Conservation (phyloP, 352 stramenopile species). For the Blastocystis sp. region DNA sequence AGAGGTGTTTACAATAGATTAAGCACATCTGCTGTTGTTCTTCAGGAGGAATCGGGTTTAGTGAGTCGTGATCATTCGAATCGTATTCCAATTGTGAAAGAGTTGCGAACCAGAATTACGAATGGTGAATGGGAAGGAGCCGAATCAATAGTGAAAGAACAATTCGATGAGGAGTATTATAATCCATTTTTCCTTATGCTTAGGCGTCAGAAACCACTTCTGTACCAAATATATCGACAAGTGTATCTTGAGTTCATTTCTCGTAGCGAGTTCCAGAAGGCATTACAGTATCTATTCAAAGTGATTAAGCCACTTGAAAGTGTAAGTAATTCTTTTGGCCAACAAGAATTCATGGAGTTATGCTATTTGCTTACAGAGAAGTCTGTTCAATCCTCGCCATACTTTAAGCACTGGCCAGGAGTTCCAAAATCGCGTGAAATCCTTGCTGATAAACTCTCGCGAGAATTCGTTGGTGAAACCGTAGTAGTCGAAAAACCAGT, state of each 20-base stretch:
- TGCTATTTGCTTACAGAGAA: slow-evolving; percentile 49
- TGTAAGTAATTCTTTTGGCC: background rate
- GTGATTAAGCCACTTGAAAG: slow-evolving; percentile 38
- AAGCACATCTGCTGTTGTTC: slow-evolving; percentile 16
- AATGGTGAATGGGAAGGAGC: slow-evolving; percentile 7
- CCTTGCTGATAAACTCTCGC: slow-evolving; percentile 21
- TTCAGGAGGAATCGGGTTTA: slow-evolving; percentile 52
- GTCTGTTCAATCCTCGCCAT: background rate
- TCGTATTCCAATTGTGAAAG: slow-evolving; percentile 18
- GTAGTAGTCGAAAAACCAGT: slow-evolving; percentile 40
- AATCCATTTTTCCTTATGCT: background rate
- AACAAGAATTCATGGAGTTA: slow-evolving; percentile 42
- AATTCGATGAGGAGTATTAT: background rate
- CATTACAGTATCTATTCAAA: slow-evolving; percentile 37
- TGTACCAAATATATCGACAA: slow-evolving; percentile 18
- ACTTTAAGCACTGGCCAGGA: slow-evolving; percentile 42
- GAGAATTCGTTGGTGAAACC: slow-evolving; percentile 4
- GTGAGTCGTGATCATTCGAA: slow-evolving; percentile 23
- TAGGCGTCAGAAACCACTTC: background rate
- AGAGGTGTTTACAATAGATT: background rate
- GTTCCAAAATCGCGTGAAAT: slow-evolving; percentile 27
- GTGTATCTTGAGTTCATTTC: slow-evolving; percentile 46
- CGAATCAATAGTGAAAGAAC: slow-evolving; percentile 6
- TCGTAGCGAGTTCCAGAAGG: slow-evolving; percentile 39
- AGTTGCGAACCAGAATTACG: background rate